Evolutionary conservation across 768 basidiomycete genomes (phyloP), one percentile per base, ranked within the genome.

Genomic region (Steccherinum ochraceum): DNA sequence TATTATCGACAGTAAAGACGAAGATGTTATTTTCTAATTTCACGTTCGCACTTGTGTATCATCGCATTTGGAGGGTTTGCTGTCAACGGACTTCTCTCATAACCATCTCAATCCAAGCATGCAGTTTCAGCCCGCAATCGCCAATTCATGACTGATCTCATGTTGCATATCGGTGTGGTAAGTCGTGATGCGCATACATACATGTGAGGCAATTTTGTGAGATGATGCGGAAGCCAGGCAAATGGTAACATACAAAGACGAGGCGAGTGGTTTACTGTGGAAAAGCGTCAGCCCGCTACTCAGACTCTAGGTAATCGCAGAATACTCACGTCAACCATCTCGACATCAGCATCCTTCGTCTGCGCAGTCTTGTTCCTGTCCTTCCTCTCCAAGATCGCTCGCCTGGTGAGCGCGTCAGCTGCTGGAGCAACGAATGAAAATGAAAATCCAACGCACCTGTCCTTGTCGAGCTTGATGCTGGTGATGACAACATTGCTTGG

Each of bases 401-500:
- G 83, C 67, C 89, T 89, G 53, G 7, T 3, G 25, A 11, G 40
- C 16, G 30, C 30, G 7, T 35, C 24, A 46, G n/a, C n/a, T n/a
- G n/a, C n/a, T n/a, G n/a, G n/a, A n/a, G n/a, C n/a, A n/a, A n/a
- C n/a, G 50, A 30, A 59, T 40, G 21, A 49, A n/a, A 12, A 49
- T 21, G 26, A 40, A 23, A 53, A 16, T 10, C 0, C 40, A 20
- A 65, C 76, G 48, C 40, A 85, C 86, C 86, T 77, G 72, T 93
- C 91, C 71, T 91, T 93, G 73, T 93, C 89, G 54, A 92, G 75
- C 76, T 98, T 96, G 72, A 96, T 81, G 63, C 75, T 88, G 58
- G 84, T 84, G 67, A 99, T 92, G 56, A 95, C 89, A 48, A 97
- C 93, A 68, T 96, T 98, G 76, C 88, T 91, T 52, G 95, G 93